A percentile compares a stretch with the other conserved stretches of the same genome.
Conservation (phyloP, 2,329 filamentous ascomycete species). For the Scedosporium boydii region DNA sequence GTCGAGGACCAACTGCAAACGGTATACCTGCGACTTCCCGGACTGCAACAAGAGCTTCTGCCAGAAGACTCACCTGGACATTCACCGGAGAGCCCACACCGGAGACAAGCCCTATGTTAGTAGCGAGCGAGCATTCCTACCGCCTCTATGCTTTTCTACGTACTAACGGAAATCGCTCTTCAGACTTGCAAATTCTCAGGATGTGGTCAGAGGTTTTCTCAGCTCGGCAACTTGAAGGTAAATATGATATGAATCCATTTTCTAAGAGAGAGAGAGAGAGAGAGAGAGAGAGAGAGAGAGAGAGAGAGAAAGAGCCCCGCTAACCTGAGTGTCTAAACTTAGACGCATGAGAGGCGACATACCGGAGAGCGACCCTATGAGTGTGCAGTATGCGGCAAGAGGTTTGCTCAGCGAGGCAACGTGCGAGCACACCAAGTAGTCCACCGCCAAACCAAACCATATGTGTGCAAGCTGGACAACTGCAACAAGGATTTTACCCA, state of each 20-base stretch:
- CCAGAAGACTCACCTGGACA: conserved; percentile 89
- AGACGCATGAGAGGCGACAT: conserved; percentile 83
- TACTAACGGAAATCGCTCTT: background rate
- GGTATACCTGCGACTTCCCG: conserved; percentile 58
- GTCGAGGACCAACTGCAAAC: conserved; percentile 21
- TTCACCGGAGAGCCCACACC: conserved; percentile 80
- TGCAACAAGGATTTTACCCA: conserved; percentile 87
- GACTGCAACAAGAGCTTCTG: conserved; percentile 75
- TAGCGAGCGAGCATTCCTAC: background rate
- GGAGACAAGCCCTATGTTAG: conserved; percentile 84
- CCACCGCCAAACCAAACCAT: conserved; percentile 69
- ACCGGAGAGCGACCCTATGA: conserved; percentile 78
- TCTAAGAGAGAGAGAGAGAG: background rate
- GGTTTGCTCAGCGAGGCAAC: conserved; percentile 79
- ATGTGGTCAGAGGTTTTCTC: conserved; percentile 76
- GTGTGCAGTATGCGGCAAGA: conserved; percentile 71
- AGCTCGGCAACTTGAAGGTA: conserved; percentile 84
- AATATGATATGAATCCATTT: conserved; percentile 12
- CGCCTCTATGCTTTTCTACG: conserved; percentile 11
- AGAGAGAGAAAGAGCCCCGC: background rate
- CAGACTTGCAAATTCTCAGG: conserved; percentile 59
- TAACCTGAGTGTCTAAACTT: background rate
- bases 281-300: background rate
- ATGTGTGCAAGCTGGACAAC: conserved; percentile 68
- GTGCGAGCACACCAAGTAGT: conserved; percentile 75